Evolutionary conservation across 768 basidiomycete species (phyloP).

Genomic region (Psilocybe tampanensis): DNA sequence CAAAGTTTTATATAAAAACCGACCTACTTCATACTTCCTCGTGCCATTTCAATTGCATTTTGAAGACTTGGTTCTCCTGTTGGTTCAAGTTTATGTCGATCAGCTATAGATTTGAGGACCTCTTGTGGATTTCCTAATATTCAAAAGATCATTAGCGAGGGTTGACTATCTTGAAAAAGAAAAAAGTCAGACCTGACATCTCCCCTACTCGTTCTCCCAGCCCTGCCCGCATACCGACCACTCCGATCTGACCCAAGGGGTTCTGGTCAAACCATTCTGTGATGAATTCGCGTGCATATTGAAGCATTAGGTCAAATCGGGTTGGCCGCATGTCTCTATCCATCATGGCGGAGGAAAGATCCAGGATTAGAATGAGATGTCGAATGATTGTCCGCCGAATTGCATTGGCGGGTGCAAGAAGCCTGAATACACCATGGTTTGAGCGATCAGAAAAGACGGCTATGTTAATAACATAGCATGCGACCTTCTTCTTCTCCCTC

Average conservation of each 20-base stretch:
- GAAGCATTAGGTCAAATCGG: conserved; percentile 87
- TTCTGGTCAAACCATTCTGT: conserved; percentile 99
- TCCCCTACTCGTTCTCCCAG: conserved; percentile 89
- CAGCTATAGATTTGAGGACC: conserved; percentile 82
- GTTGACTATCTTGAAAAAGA: not conserved
- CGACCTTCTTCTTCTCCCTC: conserved; percentile 84
- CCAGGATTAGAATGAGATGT: conserved; percentile 90
- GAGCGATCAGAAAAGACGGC: not conserved
- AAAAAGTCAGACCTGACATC: conserved; percentile 75
- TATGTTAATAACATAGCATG: not conserved
- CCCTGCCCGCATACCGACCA: conserved; percentile 91
- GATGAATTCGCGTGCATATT: conserved; percentile 91
- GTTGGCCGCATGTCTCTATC: conserved; percentile 97
- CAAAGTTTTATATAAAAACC: not conserved
- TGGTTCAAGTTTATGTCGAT: conserved; percentile 88
- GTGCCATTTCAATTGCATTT: conserved; percentile 97
- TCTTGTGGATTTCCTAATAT: conserved; percentile 90
- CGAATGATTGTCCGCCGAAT: conserved; percentile 96
- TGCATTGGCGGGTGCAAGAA: conserved; percentile 81
- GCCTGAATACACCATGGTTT: conserved; percentile 38
- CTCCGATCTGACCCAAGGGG: conserved; percentile 93
- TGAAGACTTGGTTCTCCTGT: conserved; percentile 94
- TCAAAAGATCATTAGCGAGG: not conserved
- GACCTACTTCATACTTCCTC: conserved; percentile 84
- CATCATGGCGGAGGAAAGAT: conserved; percentile 89